Conservation (phyloP, 2,329 filamentous ascomycete species). For the Apiospora pterosperma region DNA sequence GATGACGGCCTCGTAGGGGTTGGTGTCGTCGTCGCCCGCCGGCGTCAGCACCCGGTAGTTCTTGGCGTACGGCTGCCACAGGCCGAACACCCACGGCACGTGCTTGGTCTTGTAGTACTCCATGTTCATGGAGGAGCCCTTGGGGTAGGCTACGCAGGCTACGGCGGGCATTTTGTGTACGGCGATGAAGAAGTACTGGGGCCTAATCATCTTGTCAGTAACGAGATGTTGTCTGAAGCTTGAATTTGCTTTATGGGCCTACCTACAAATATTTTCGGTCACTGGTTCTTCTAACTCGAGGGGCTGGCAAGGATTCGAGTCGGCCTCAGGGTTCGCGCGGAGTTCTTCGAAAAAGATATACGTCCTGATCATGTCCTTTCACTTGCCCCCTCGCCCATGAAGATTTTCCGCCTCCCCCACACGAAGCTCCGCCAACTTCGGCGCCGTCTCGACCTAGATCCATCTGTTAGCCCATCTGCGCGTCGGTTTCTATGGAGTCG, state of each 20-base stretch:
- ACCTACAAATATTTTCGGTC: too few species aligned
- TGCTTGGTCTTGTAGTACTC: slow-evolving; percentile 14
- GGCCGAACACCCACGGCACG: slow-evolving; percentile 4
- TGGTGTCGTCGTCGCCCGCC: background rate
- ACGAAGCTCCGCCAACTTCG: background rate
- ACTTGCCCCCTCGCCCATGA: too few species aligned
- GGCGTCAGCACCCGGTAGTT: slow-evolving; percentile 5
- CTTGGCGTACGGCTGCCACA: slow-evolving; percentile 6
- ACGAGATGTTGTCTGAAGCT: background rate
- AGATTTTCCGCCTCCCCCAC: background rate
- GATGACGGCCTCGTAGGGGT: slow-evolving; percentile 11
- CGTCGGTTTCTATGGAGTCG: background rate
- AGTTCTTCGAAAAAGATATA: too few species aligned
- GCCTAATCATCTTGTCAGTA: background rate
- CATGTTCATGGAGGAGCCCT: slow-evolving; percentile 10
- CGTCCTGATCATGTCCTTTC: too few species aligned
- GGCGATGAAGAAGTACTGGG: background rate
- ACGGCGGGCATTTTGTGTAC: slow-evolving; percentile 3
- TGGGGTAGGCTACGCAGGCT: slow-evolving; percentile 10
- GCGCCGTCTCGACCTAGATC: background rate
- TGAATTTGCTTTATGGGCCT: background rate
- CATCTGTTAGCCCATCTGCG: background rate
- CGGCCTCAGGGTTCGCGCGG: too few species aligned
- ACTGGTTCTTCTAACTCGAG: too few species aligned
- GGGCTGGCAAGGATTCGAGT: too few species aligned